A percentile compares a stretch with the other conserved stretches of the same genome.
These are phyloP conservation scores for Rhizoclosmatium globosum DNA, from an alignment of 192 early-diverging fungal genomes.

Conservation along the genomic window DNA sequence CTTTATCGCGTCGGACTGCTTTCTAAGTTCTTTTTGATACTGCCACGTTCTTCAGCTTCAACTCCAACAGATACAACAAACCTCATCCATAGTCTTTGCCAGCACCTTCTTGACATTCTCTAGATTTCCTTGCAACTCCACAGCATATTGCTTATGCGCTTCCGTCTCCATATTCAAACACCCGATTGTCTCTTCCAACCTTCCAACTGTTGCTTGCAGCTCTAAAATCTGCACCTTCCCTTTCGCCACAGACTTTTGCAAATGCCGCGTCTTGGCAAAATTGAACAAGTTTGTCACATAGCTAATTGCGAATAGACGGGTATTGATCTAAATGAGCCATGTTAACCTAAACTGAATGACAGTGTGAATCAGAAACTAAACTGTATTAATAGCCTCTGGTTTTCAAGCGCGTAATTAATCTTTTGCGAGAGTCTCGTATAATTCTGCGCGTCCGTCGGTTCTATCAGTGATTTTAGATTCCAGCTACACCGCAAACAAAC, in stretches of 20 bases:
- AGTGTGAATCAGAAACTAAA: neutral
- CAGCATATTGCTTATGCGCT: constrained; percentile 7
- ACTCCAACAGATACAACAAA: neutral
- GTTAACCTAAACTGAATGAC: neutral
- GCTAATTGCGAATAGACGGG: constrained; percentile 51
- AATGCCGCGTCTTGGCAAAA: constrained; percentile 46
- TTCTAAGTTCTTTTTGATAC: constrained; percentile 48
- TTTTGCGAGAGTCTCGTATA: constrained; percentile 15
- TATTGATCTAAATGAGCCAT: constrained; percentile 39
- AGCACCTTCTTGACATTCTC: constrained; percentile 36
- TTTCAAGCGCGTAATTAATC: constrained; percentile 29
- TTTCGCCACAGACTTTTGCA: constrained; percentile 42
- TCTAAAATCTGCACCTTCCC: constrained; percentile 48
- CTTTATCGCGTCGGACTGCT: constrained; percentile 41
- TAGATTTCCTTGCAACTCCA: constrained; percentile 20
- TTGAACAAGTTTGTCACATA: constrained; percentile 55
- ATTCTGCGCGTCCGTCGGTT: constrained; percentile 25
- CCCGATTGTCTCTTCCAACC: constrained; percentile 41
- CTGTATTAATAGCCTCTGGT: constrained; percentile 30
- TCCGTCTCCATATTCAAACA: constrained; percentile 13
- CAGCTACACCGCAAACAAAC: neutral
- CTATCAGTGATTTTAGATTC: neutral
- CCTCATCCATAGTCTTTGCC: constrained; percentile 47
- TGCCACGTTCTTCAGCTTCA: neutral
- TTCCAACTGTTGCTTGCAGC: constrained; percentile 46